These are phyloP conservation scores for Phytophthora idaei DNA, from an alignment of 352 stramenopile species.

Conservation along the genomic window DNA sequence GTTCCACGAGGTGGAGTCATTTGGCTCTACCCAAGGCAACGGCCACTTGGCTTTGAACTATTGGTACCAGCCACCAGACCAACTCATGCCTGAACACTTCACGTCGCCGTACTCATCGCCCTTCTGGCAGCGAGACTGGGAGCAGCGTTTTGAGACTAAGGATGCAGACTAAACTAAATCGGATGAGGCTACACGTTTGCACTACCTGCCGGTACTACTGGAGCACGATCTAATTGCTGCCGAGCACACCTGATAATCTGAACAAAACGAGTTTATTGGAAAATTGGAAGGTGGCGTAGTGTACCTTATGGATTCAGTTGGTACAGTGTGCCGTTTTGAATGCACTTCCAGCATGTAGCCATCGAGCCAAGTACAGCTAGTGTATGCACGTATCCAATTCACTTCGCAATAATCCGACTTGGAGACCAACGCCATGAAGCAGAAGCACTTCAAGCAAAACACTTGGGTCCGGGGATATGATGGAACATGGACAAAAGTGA, in stretches of 20 bases:
- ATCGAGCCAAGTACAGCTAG: neutral
- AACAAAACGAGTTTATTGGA: neutral
- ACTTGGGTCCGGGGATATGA: neutral
- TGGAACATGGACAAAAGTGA: neutral
- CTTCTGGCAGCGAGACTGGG: constrained; percentile 78
- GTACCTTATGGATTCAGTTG: neutral
- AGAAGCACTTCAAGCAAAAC: neutral
- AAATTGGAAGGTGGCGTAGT: neutral
- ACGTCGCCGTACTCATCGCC: constrained; percentile 74
- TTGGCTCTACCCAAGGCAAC: constrained; percentile 44
- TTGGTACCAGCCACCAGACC: constrained; percentile 88
- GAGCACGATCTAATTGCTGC: no score
- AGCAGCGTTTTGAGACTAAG: constrained; percentile 41
- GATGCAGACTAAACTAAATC: constrained; percentile 16
- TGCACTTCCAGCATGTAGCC: constrained; percentile 13
- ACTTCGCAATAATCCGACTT: neutral
- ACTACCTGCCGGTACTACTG: neutral
- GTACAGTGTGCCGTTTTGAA: constrained; percentile 11
- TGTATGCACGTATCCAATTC: neutral
- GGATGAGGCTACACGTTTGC: neutral
- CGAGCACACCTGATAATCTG: neutral
- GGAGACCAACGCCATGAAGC: neutral
- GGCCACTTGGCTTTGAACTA: constrained; percentile 91
- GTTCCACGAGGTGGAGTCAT: constrained; percentile 97
- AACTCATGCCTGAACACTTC: constrained; percentile 50